These are phyloP conservation scores for Monosporascus sp. DNA, from an alignment of 2,329 filamentous ascomycete genomes.

Conservation along the genomic window DNA sequence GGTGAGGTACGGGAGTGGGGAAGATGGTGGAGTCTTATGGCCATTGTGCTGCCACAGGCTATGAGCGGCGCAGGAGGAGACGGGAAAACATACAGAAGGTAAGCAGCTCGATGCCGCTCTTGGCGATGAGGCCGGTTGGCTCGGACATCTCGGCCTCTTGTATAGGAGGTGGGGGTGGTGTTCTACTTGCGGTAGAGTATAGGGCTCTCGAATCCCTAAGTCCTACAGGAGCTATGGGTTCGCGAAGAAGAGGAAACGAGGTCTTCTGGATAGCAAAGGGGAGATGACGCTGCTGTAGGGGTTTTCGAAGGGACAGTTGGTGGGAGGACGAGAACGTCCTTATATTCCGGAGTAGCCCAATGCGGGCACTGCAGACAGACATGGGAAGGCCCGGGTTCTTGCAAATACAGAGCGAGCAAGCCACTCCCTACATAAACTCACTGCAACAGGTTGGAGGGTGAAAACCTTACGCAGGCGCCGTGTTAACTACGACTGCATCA, in stretches of 20 bases:
- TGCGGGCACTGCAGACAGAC: slow-evolving; percentile 7
- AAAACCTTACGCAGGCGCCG: neutral
- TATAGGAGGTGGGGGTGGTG: slow-evolving; percentile 4
- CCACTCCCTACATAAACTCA: neutral
- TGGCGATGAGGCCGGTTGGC: slow-evolving; percentile 54
- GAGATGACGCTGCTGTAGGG: neutral
- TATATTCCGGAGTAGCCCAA: slow-evolving; percentile 15
- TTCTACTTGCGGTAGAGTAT: slow-evolving; percentile 11
- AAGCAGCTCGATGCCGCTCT: slow-evolving; percentile 59
- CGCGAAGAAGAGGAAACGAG: neutral
- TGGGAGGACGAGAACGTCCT: slow-evolving; percentile 11
- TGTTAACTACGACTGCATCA: too few relatives aligned
- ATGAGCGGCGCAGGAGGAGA: neutral
- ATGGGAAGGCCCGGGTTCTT: slow-evolving; percentile 3
- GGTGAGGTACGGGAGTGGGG: too few relatives aligned
- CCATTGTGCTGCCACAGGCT: neutral
- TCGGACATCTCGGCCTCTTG: slow-evolving; percentile 26
- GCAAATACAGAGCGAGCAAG: too few relatives aligned
- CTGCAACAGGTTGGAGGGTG: neutral
- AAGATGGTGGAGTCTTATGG: slow-evolving; percentile 4
- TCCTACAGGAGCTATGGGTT: neutral
- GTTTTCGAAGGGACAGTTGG: slow-evolving; percentile 2
- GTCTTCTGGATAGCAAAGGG: neutral
- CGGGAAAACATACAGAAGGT: slow-evolving; percentile 38
- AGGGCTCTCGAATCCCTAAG: slow-evolving; percentile 1